These are phyloP conservation scores for Phtheirospermum japonicum DNA, from an alignment of 257 asterid genomes.

Conservation along the genomic window DNA sequence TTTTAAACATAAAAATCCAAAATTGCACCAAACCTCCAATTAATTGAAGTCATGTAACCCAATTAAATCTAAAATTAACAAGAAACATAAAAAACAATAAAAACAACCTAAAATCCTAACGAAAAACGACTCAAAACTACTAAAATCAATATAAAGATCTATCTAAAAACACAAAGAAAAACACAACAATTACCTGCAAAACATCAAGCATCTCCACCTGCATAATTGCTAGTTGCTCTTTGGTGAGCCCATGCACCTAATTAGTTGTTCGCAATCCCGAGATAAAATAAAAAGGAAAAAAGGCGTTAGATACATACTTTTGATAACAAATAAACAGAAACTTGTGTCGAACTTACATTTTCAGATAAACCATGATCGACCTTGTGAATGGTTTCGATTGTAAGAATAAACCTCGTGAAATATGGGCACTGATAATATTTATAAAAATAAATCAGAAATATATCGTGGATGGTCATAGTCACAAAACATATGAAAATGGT, in stretches of 20 bases:
- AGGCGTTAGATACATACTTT: background rate
- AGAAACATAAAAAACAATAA: too few relatives aligned
- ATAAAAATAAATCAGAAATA: constrained; percentile 22
- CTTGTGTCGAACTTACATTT: constrained; percentile 63
- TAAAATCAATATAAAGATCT: too few relatives aligned
- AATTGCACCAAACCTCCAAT: too few relatives aligned
- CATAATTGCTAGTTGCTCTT: constrained; percentile 61
- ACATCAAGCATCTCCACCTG: constrained; percentile 64
- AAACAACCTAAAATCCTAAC: too few relatives aligned
- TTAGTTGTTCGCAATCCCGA: constrained; percentile 15
- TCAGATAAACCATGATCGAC: constrained; percentile 72
- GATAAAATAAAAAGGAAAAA: background rate
- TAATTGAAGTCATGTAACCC: too few relatives aligned
- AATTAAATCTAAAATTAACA: too few relatives aligned
- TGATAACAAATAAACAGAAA: background rate
- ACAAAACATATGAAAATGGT: background rate
- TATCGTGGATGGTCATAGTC: background rate
- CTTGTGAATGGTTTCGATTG: constrained; percentile 72
- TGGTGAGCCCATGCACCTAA: constrained; percentile 72
- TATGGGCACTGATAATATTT: constrained; percentile 80
- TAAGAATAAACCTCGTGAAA: constrained; percentile 65
- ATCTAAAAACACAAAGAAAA: too few relatives aligned
- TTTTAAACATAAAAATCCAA: too few relatives aligned
- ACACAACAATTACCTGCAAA: too few relatives aligned
- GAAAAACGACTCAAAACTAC: too few relatives aligned